Conservation (phyloP, 441 rosid species). For the Gossypium schwendimanii region DNA sequence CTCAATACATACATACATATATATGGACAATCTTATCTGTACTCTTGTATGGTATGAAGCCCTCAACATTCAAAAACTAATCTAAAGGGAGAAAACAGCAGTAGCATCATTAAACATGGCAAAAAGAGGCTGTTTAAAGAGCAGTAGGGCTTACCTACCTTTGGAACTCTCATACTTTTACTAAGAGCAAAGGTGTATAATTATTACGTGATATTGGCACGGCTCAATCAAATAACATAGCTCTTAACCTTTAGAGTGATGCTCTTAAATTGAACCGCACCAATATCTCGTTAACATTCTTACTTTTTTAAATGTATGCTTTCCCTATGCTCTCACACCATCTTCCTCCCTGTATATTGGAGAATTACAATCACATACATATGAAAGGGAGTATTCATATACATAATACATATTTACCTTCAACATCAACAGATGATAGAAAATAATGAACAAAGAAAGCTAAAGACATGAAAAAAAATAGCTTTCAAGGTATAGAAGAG, state of each 20-base stretch:
- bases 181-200: neutral
- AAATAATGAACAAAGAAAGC: neutral
- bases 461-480: neutral
- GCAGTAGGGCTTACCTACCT: neutral
- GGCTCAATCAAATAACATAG: conserved; percentile 83
- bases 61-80: neutral
- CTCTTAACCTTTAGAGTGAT: conserved; percentile 27
- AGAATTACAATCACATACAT: neutral
- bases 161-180: neutral
- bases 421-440: neutral
- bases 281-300: conserved; percentile 51
- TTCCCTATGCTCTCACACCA: neutral
- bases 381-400: neutral
- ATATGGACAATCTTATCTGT: neutral
- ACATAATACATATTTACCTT: neutral
- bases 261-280: conserved; percentile 74
- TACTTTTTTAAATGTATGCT: neutral
- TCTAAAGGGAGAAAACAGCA: neutral
- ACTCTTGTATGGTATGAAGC: neutral
- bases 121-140: neutral
- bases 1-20: neutral
- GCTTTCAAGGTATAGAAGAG: conserved; percentile 18
- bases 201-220: conserved; percentile 55
- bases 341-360: neutral
- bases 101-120: neutral